Conservation (phyloP, 176 grass and related monocot genomes). For the Ampelocalamus luodianensis region DNA sequence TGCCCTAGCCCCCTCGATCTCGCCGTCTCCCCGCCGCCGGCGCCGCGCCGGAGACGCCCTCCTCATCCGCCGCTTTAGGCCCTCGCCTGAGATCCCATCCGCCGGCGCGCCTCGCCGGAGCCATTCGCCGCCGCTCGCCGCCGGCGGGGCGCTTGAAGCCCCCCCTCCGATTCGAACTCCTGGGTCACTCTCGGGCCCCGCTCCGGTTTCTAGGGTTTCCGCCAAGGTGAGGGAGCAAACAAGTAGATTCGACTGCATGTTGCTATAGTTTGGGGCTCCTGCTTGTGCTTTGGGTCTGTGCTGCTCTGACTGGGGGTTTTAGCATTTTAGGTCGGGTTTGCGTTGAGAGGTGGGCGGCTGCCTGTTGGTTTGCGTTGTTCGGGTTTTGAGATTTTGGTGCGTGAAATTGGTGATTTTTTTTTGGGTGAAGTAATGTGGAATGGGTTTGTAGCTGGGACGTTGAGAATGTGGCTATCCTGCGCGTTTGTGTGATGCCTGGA, state of each 20-base stretch:
- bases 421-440: background rate
- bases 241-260: background rate
- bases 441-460: conserved; percentile 4
- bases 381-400: background rate
- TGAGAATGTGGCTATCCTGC: conserved; percentile 33
- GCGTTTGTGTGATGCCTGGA: background rate
- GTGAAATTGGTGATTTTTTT: background rate
- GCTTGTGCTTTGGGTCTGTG: background rate
- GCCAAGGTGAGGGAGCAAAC: conserved; percentile 10
- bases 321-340: background rate
- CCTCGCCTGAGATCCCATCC: background rate
- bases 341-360: background rate
- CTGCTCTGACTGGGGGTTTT: background rate
- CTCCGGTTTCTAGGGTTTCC: background rate
- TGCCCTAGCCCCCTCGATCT: conserved; percentile 44
- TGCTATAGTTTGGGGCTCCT: background rate
- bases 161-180: background rate
- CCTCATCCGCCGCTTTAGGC: background rate
- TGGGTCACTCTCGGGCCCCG: background rate
- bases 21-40: conserved; percentile 23
- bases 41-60: background rate
- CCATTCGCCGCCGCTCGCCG: background rate
- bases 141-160: background rate
- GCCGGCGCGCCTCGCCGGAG: background rate
- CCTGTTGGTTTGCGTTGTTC: background rate